Base-by-base conservation (phyloP, 2,329 filamentous ascomycete species). In the Colletotrichum agaves region DNA sequence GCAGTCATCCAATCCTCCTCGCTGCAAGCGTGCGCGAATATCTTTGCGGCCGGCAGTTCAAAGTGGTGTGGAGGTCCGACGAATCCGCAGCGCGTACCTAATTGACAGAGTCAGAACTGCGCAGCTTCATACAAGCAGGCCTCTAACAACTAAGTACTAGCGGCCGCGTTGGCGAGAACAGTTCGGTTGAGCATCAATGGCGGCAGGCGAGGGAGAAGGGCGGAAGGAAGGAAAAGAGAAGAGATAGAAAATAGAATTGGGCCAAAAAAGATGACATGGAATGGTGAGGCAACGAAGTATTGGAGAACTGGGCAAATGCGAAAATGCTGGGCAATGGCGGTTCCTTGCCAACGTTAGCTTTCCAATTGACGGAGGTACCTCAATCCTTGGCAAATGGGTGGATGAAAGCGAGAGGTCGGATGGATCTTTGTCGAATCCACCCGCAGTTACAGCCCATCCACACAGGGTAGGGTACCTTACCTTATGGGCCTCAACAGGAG, bases 11-110 rank as follows among this genome's bases (percentile, higher is more conserved):
- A 57, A 63, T 64, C 33, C 43, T 69, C 31, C 37, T 56, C 31
- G 61, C 41, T 69, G 55, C 47, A 61, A 55, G 61, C 62, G 66
- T 61, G 65, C 65, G 65, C 41, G 55, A 69, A 69, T 69, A 66
- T 66, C 39, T 59, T 67, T 15, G 46, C 58, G 27, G 17, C 23
- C n/a, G 64, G 64, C 46, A 64, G 52, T 67, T 59, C 46, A 37
- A 19, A 53, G n/a, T 47, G 52, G 53, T 49, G 52, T 67, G 46
- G 60, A 62, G 46, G 59, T 57, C 59, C 23, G 46, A 67, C 52
- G 46, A 64, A 63, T 55, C 53, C 60, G 53, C 59, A 60, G 52
- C 37, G 52, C 19, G 39, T 33, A n/a, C n/a, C n/a, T n/a, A 53
- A 43, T 58, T 59, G 52, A 39, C 53, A 64, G 37, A 47, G 37